Evolutionary conservation across 768 basidiomycete species (phyloP), one percentile per base, ranked within the genome.

Genomic region (Xanthoconium stramineum): DNA sequence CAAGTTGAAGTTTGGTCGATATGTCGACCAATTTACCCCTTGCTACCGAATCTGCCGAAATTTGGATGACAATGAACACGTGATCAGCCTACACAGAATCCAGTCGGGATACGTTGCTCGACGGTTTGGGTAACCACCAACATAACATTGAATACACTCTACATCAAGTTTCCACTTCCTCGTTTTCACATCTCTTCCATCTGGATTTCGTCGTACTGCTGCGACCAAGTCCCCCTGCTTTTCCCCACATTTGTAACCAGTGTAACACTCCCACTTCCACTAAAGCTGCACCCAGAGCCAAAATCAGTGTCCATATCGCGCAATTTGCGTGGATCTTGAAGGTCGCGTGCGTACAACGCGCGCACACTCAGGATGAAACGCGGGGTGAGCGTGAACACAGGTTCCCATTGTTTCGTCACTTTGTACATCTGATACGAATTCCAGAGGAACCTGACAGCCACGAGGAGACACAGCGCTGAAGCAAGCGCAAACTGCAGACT

Each of bases 311-410:
- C 38, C 15, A 50, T 19, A 30, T 20, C 30, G 24, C 13, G 6
- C 17, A 24, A 17, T 6, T 19, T 13, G n/a, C 19, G 9, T 15
- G 28, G 32, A 32, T 33, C 37, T 17, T 30, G 45, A 28, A n/a
- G 5, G 33, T 57, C 50, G 14, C 11, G 37, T 11, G 35, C 53
- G 20, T 51, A 52, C 50, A 59, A 37, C 47, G 24, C 47, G 8
- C 58, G 55, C 42, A 56, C 4, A 19, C 32, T 57, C 51, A 57
- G 15, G 28, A 57, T 50, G 42, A 59, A 50, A 9, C 53, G 51
- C 5, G 58, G 58, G 11, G 43, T 12, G 37, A 57, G 55, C 19
- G 51, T 53, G 38, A 49, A 57, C 38, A 53, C 42, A 3, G 50
- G 17, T 19, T 40, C 29, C 52, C 48, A 44, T 5, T 9, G 28